A percentile compares a stretch with the other conserved stretches of the same genome.
Conservation (phyloP, 73 alveolate genomes). For the Tetrahymena elliotti region DNA sequence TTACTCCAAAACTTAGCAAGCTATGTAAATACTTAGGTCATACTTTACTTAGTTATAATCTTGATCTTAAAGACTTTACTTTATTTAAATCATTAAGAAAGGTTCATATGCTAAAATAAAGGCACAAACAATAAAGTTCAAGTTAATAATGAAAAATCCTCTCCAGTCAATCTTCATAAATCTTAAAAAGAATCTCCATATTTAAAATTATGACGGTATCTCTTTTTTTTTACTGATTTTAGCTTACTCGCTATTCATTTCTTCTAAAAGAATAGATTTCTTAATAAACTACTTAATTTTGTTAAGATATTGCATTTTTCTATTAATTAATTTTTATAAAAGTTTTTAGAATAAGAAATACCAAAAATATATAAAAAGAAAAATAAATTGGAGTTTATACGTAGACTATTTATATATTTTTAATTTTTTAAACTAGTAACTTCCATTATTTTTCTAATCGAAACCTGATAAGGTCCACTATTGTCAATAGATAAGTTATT, state of each 20-base stretch:
- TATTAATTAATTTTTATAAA: too few species aligned
- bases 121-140: background rate
- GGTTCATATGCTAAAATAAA: background rate
- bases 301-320: background rate
- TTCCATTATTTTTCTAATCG: background rate
- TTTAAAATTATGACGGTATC: background rate
- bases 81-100: background rate
- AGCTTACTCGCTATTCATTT: background rate
- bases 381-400: too few species aligned
- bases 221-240: background rate
- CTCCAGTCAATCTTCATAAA: background rate
- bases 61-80: background rate
- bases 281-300: background rate
- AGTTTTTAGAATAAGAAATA: background rate
- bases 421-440: too few species aligned
- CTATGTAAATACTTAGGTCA: background rate
- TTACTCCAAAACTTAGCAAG: background rate
- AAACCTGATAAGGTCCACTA: background rate
- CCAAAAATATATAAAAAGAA: too few species aligned
- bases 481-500: background rate
- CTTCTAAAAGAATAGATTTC: background rate
- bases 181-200: background rate
- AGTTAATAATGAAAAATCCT: background rate
- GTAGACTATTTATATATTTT: too few species aligned
- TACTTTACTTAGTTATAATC: background rate